Base-by-base conservation (phyloP, 106 monocot species). In the Narthecium ossifragum region DNA sequence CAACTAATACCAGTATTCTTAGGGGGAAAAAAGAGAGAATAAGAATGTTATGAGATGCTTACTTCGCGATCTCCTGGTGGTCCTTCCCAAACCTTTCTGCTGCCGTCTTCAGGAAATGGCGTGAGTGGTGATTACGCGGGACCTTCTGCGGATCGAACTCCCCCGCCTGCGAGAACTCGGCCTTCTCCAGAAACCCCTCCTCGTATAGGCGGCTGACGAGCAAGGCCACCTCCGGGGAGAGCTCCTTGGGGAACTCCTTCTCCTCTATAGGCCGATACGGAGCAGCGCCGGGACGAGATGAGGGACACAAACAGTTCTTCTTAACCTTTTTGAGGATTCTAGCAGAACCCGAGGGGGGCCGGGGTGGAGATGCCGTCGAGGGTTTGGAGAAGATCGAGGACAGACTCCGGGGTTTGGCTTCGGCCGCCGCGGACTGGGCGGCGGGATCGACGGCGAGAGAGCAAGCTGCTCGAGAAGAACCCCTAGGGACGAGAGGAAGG, bases 1-100 rank as follows among this genome's bases (percentile, higher is more conserved):
- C 9, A 4, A 49, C 49, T 4, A 24, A 22, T 9, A 49, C 18
- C 13, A 8, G n/a, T 17, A 47, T 47, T 0, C 12, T 2, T n/a
- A 47, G 18, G 26, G 8, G 17, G 38, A 18, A 48, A 45, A 22
- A 62, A 52, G 2, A 54, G 11, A 25, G n/a, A 28, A n/a, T 18
- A 10, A 15, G 21, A 39, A 29, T 21, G 0, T 0, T n/a, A n/a
- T n/a, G n/a, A n/a, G n/a, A n/a, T 31, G 18, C 82, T 67, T 70
- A 85, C 90, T 79, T 90, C 7, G 90, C 85, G 58, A 90, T 72
- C 41, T 78, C 76, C 47, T 90, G 90, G 58, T 77, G 76, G 11
- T 75, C 55, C 31, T 41, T 39, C 15, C 85, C 85, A 48, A 90
- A 85, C 49, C 65, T 70, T 27, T 85, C 78, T 0, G 82, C 76